Evolutionary conservation across 129 eudicot genomes (phyloP).

Genomic region (Artemisia argyi): DNA sequence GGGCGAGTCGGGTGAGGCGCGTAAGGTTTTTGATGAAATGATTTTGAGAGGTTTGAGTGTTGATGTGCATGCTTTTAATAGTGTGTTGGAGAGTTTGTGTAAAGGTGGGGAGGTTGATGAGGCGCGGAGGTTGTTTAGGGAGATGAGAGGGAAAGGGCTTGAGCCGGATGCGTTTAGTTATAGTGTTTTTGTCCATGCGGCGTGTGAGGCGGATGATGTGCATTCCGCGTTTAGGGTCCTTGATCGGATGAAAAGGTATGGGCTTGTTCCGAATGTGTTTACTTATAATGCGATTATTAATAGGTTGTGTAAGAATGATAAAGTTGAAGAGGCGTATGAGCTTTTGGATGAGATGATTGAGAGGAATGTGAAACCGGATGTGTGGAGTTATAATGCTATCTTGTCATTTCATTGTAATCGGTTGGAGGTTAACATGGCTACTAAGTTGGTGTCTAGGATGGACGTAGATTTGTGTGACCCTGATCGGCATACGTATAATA

Average conservation of each 20-base stretch:
- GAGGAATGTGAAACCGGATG: slow-evolving; percentile 56
- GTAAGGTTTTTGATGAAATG: slow-evolving; percentile 86
- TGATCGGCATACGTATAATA: slow-evolving; percentile 78
- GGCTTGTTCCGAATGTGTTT: slow-evolving; percentile 72
- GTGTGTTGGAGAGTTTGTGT: slow-evolving; percentile 69
- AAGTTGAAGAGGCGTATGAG: slow-evolving; percentile 65
- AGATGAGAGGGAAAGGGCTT: slow-evolving; percentile 60
- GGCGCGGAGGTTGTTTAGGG: slow-evolving; percentile 58
- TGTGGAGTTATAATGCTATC: slow-evolving; percentile 82
- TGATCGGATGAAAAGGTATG: slow-evolving; percentile 74
- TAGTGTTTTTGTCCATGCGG: slow-evolving; percentile 69
- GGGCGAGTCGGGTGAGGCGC: slow-evolving; percentile 55
- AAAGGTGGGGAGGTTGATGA: slow-evolving; percentile 69
- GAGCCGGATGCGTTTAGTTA: slow-evolving; percentile 74
- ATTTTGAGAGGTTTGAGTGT: slow-evolving; percentile 51
- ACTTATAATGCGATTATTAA: slow-evolving; percentile 70
- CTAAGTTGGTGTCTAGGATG: slow-evolving; percentile 66
- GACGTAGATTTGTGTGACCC: slow-evolving; percentile 52
- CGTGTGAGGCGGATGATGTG: slow-evolving; percentile 58
- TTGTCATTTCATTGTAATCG: slow-evolving; percentile 70
- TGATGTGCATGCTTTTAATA: slow-evolving; percentile 81
- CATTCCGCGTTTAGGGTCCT: slow-evolving; percentile 71
- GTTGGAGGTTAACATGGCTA: slow-evolving; percentile 74
- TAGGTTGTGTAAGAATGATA: slow-evolving; percentile 56
- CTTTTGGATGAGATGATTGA: slow-evolving; percentile 77